Evolutionary conservation across 305 asterid genomes (phyloP).

Genomic region (Ilex paraguariensis): DNA sequence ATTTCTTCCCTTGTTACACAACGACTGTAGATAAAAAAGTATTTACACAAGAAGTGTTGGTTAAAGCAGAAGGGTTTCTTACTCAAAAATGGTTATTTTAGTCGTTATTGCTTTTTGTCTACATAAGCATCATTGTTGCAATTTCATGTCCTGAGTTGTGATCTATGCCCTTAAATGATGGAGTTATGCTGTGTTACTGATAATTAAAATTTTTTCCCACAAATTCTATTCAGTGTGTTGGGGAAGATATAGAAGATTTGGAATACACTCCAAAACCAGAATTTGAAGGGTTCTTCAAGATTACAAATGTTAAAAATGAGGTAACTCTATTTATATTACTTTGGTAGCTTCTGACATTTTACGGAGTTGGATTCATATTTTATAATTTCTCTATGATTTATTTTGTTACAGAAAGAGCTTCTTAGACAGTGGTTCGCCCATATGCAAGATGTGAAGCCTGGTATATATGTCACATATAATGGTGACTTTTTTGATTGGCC

Average conservation of each 20-base stretch:
- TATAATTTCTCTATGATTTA: background rate
- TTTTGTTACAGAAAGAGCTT: conserved; percentile 60
- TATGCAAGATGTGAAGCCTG: conserved; percentile 93
- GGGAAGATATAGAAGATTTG: conserved; percentile 91
- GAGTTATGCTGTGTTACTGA: too few relatives aligned
- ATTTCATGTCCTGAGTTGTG: too few relatives aligned
- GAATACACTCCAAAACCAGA: conserved; percentile 99
- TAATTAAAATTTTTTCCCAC: too few relatives aligned
- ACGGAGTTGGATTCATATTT: background rate
- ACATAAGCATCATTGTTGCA: too few relatives aligned
- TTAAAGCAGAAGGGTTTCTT: too few relatives aligned
- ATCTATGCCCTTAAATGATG: too few relatives aligned
- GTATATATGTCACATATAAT: conserved; percentile 93
- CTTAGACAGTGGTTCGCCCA: conserved; percentile 82
- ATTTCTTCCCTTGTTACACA: too few relatives aligned
- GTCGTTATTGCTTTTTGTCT: too few relatives aligned
- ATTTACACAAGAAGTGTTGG: too few relatives aligned
- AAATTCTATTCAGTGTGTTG: conserved; percentile 67
- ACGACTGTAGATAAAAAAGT: too few relatives aligned
- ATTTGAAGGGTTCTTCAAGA: conserved; percentile 83
- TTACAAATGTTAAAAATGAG: conserved; percentile 89
- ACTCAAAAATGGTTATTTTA: too few relatives aligned
- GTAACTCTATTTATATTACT: conserved; percentile 28
- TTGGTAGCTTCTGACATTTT: background rate
- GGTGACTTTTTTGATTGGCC: conserved; percentile 99